Evolutionary conservation across 495 filamentous ascomycete genomes (phyloP), one percentile per base, ranked within the genome.

Genomic region (Penicillium psychrofluorescens): DNA sequence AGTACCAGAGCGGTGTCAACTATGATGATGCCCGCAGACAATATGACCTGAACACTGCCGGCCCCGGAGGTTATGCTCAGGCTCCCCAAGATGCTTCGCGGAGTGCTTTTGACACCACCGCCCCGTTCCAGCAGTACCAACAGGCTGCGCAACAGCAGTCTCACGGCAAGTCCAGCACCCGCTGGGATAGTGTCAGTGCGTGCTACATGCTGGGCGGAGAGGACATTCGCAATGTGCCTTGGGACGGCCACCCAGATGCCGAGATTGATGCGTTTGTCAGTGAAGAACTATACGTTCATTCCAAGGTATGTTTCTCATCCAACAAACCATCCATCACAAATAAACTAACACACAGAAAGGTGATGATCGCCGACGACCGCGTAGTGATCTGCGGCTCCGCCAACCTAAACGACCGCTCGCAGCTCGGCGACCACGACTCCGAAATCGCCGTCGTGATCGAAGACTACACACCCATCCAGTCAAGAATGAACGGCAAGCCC

Each of bases 371-470:
- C 42, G 90, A 97, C 56, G 90, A 97, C 64, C 77, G 80, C 6
- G 67, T 88, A 40, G 91, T 89, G 28, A 90, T 97, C 59, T 88
- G 85, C 64, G 91, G 91, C 38, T 91, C 86, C 0, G 91, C 91
- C 30, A 97, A 97, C 63, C 64, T 97, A 35, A 97, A 97, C 66
- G 91, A 97, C 64, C 85, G 91, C 49, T 91, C 86, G 14, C 91
- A 97, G 62, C 76, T 95, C 11, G 91, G 91, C 12, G 72, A 76
- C 43, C 88, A 92, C 65, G 88, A 95, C 64, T 86, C 82, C 6
- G 86, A 90, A 48, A 88, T 90, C 48, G 86, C 86, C n/a, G 72
- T 88, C 41, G 63, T 89, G 34, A 81, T 94, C 50, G 82, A 90
- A 56, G 91, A 95, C 62, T 79, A 75, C 2, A 81, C 79, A 2